Conservation (phyloP, 345 rosid species). For the Hypericum perforatum region DNA sequence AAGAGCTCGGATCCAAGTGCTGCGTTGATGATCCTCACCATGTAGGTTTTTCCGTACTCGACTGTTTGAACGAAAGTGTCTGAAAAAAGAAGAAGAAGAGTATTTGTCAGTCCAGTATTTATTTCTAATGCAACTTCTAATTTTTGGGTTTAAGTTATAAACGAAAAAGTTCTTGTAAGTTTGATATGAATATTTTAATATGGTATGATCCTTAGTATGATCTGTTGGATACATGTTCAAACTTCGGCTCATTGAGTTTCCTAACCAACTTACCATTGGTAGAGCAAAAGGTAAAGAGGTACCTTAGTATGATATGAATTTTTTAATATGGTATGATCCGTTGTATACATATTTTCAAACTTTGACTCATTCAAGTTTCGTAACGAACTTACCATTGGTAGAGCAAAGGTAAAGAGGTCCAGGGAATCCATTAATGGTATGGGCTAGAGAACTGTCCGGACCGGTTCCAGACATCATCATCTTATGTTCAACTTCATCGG, state of each 20-base stretch:
- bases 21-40: constrained; percentile 56
- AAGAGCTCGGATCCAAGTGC: constrained; percentile 54
- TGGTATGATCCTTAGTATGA: no score
- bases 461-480: constrained; percentile 41
- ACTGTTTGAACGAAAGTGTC: constrained; percentile 42
- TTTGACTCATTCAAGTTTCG: not conserved
- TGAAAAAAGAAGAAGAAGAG: constrained; percentile 6
- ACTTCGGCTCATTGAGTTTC: not conserved
- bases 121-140: not conserved
- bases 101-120: not conserved
- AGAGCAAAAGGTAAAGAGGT: constrained; percentile 58
- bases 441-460: constrained; percentile 39
- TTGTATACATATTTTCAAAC: no score
- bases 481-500: constrained; percentile 34
- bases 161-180: no score
- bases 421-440: constrained; percentile 58
- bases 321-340: no score
- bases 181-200: no score
- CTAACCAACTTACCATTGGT: constrained; percentile 29
- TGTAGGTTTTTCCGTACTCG: constrained; percentile 43
- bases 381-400: constrained; percentile 29
- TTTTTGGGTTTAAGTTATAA: not conserved
- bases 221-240: no score
- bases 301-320: no score
- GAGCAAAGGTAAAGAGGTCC: constrained; percentile 68